Percentiles rank a stretch among this genome's conserved stretches.
phyloP scores from a whole-genome alignment of 176 grass and related monocot species.

The Eleusine indica region DNA sequence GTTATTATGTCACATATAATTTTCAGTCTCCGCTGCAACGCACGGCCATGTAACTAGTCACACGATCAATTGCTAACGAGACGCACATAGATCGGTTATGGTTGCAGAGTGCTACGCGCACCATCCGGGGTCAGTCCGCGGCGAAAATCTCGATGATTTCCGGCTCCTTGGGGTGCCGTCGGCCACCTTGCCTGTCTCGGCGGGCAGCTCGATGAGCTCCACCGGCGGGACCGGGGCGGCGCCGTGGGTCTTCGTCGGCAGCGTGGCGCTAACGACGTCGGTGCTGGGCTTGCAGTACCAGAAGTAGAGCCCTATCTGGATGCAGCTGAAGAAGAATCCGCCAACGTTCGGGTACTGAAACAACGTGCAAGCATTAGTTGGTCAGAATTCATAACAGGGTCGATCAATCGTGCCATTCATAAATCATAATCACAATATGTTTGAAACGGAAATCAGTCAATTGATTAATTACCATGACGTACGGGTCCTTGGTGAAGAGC shows the following conservation, averaged over 20 bases:
- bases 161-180: conserved; percentile 20
- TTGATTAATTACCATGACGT: conserved; percentile 54
- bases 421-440: too few relatives aligned
- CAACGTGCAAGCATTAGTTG: not conserved
- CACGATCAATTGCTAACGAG: not conserved
- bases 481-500: conserved; percentile 66
- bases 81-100: not conserved
- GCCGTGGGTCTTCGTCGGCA: conserved; percentile 30
- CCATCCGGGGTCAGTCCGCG: conserved; percentile 20
- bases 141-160: conserved; percentile 48
- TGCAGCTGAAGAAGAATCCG: conserved; percentile 75
- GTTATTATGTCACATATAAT: too few relatives aligned
- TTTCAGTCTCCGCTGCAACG: too few relatives aligned
- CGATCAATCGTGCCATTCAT: not conserved
- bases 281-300: conserved; percentile 56
- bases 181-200: conserved; percentile 8
- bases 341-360: conserved; percentile 77
- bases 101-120: not conserved
- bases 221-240: conserved; percentile 7
- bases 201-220: conserved; percentile 50
- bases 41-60: too few relatives aligned
- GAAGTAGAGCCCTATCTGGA: conserved; percentile 77
- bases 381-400: not conserved
- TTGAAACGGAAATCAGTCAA: not conserved
- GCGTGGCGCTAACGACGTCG: not conserved